Evolutionary conservation across 2,329 filamentous ascomycete species (phyloP).

Genomic region (Zopfia rhizophila): DNA sequence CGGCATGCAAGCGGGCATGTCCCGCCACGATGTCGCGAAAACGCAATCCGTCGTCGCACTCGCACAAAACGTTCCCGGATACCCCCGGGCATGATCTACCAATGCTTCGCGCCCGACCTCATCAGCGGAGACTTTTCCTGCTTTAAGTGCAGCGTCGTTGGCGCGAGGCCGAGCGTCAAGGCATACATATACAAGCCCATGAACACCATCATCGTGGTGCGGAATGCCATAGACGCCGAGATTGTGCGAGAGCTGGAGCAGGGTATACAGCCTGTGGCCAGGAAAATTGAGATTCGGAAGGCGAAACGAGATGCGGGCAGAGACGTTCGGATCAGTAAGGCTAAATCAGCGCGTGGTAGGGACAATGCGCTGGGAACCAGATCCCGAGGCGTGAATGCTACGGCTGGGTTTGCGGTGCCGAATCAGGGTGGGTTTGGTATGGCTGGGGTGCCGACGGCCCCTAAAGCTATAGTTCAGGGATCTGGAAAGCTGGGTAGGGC

Average conservation of each 20-base stretch:
- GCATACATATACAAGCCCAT: conserved; percentile 6
- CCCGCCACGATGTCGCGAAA: background rate
- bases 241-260: conserved; percentile 16
- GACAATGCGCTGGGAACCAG: too few species aligned
- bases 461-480: too few species aligned
- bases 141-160: conserved; percentile 4
- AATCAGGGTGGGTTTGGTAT: too few species aligned
- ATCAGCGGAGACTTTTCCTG: conserved; percentile 17
- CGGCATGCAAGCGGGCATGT: conserved; percentile 4
- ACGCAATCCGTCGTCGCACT: background rate
- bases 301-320: too few species aligned
- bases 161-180: background rate
- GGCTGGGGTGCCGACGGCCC: too few species aligned
- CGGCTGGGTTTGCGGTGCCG: too few species aligned
- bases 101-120: background rate
- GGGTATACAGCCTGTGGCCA: conserved; percentile 4
- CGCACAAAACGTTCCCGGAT: background rate
- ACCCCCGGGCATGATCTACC: background rate
- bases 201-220: conserved; percentile 14
- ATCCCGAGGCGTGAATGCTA: too few species aligned
- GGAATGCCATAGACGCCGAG: conserved; percentile 8
- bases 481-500: too few species aligned
- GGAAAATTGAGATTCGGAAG: too few species aligned
- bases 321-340: too few species aligned
- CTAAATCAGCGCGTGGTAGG: too few species aligned